phyloP scores from a whole-genome alignment of 768 basidiomycete species.

The Porpolomopsis calyptriformis region DNA sequence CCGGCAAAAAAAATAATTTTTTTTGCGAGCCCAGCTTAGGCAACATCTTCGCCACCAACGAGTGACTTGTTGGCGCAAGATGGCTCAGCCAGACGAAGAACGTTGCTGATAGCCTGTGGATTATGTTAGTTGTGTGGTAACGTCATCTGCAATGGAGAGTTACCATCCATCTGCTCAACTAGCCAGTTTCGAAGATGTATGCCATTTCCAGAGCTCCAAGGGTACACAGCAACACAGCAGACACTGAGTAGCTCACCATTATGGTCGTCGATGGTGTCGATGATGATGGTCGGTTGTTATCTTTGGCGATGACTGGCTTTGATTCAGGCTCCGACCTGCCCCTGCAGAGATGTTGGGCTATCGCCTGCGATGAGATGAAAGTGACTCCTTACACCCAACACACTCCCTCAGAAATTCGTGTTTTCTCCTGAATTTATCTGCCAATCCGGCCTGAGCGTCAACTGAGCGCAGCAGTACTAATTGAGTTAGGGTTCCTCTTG shows the following conservation, averaged over 20 bases:
- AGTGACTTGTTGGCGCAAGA: constrained; percentile 4
- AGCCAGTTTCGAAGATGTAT: constrained; percentile 21
- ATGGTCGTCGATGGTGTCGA: constrained; percentile 12
- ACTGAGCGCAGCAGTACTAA: too few relatives aligned
- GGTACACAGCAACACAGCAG: constrained; percentile 7
- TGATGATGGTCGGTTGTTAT: neutral
- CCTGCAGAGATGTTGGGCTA: too few relatives aligned
- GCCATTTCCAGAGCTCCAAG: constrained; percentile 32
- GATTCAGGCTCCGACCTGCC: too few relatives aligned
- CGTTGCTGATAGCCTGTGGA: constrained; percentile 16
- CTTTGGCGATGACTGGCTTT: neutral
- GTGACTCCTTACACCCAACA: too few relatives aligned
- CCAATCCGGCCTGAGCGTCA: too few relatives aligned
- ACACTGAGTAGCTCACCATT: constrained; percentile 41
- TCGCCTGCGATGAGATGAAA: too few relatives aligned
- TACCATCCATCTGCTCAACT: constrained; percentile 42
- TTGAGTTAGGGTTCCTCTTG: neutral
- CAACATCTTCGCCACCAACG: constrained; percentile 27
- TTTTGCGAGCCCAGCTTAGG: constrained; percentile 30
- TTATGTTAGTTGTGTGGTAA: constrained; percentile 8
- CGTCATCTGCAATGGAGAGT: constrained; percentile 32
- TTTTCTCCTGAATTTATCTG: too few relatives aligned
- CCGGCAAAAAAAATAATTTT: constrained; percentile 22
- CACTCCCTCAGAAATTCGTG: too few relatives aligned
- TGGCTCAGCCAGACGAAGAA: constrained; percentile 2